Evolutionary conservation across 2,329 filamentous ascomycete species (phyloP).

Genomic region (Allantophomopsis lycopodina): DNA sequence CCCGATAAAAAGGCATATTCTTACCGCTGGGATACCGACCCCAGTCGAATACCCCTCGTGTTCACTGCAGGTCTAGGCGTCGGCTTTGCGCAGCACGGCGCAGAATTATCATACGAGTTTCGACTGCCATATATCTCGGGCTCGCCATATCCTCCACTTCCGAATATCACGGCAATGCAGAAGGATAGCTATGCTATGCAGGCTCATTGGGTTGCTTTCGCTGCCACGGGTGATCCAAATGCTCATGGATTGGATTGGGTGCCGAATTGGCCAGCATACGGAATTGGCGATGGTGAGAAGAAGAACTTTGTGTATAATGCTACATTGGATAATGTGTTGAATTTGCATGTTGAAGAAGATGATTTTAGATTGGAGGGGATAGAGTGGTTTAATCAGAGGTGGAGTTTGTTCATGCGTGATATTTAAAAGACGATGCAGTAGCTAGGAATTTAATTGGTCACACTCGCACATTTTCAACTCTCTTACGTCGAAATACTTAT

Average conservation of each 20-base stretch:
- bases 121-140: slow-evolving; percentile 1
- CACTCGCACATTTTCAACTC: no score
- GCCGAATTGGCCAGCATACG: slow-evolving; percentile 28
- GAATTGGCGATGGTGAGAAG: slow-evolving; percentile 16
- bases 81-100: slow-evolving; percentile 4
- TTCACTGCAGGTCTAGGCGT: slow-evolving; percentile 4
- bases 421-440: no score
- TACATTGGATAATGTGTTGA: slow-evolving; percentile 1
- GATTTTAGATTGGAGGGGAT: slow-evolving; percentile 1
- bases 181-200: slow-evolving; percentile 5
- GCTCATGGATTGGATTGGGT: slow-evolving; percentile 10
- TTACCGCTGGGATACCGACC: slow-evolving; percentile 3
- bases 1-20: slow-evolving; percentile 3
- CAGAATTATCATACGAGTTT: slow-evolving; percentile 3
- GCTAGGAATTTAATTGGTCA: no score
- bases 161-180: slow-evolving; percentile 3
- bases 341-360: slow-evolving; percentile 3
- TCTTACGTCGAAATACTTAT: no score
- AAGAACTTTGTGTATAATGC: slow-evolving; percentile 23
- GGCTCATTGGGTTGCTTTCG: slow-evolving; percentile 3
- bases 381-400: slow-evolving; percentile 25
- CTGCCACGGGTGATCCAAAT: slow-evolving; percentile 2
- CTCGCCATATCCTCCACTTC: slow-evolving; percentile 2
- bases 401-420: slow-evolving; percentile 20
- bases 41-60: slow-evolving; percentile 2